Conservation (phyloP, 352 stramenopile genomes). For the Phytophthora macrochlamydospora region DNA sequence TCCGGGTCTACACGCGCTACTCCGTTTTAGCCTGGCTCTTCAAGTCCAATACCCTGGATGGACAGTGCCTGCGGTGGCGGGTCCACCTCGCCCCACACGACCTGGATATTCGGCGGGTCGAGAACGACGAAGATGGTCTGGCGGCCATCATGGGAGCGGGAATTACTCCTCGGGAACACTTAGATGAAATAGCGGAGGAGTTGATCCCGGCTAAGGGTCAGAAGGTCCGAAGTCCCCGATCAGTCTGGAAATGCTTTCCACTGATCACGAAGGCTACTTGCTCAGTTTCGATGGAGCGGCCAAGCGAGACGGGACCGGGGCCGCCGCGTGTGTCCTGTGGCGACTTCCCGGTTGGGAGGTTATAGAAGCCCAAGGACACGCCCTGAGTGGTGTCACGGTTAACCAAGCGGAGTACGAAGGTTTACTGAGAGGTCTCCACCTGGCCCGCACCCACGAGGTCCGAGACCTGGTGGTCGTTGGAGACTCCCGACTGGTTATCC, state of each 20-base stretch:
- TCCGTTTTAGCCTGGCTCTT: constrained; percentile 9
- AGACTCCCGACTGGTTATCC: background rate
- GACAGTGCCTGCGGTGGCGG: constrained; percentile 8
- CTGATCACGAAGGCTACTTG: background rate
- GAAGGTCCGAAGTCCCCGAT: constrained; percentile 5
- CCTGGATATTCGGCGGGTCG: background rate
- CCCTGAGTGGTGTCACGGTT: background rate
- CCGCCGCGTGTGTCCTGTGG: background rate
- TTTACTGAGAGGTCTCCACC: background rate
- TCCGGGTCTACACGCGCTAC: constrained; percentile 10
- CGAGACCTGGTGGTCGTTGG: background rate
- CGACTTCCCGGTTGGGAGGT: background rate
- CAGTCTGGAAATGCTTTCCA: constrained; percentile 8
- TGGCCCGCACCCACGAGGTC: background rate
- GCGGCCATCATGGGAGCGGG: constrained; percentile 7
- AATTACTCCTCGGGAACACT: constrained; percentile 2
- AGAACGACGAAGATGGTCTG: constrained; percentile 6
- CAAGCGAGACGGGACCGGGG: background rate
- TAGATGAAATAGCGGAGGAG: constrained; percentile 6
- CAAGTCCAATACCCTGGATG: constrained; percentile 1
- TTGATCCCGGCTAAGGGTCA: constrained; percentile 2
- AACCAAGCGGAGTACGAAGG: background rate
- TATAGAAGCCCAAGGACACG: background rate
- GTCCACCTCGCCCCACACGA: background rate
- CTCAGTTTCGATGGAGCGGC: constrained; percentile 12